Evolutionary conservation across 345 rosid genomes (phyloP).

Genomic region (Eucalyptus tenuipes): DNA sequence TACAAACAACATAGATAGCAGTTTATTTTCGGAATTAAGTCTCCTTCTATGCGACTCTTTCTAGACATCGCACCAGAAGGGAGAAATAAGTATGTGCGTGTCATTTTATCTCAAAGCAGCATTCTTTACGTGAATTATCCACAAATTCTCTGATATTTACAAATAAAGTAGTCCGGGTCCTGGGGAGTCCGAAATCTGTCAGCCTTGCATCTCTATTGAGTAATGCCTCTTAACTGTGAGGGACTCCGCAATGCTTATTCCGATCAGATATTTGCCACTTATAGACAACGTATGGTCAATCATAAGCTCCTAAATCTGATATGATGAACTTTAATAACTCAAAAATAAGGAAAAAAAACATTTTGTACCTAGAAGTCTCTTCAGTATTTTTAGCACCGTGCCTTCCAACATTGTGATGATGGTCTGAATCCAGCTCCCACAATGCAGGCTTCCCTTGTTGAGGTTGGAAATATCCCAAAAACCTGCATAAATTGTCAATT

Average conservation of each 20-base stretch:
- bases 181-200: neutral
- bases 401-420: constrained; percentile 51
- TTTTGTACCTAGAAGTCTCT: constrained; percentile 40
- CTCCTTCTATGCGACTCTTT: neutral
- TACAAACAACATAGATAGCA: constrained; percentile 1
- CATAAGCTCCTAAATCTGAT: neutral
- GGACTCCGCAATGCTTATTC: neutral
- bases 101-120: neutral
- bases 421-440: constrained; percentile 95
- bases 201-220: neutral
- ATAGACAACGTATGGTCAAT: neutral
- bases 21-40: neutral
- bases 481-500: constrained; percentile 26
- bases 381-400: constrained; percentile 17
- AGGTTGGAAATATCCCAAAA: constrained; percentile 96
- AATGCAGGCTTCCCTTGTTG: constrained; percentile 81
- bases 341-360: neutral
- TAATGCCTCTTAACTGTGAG: neutral
- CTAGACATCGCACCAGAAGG: neutral
- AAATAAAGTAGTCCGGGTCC: neutral
- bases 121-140: neutral
- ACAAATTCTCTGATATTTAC: neutral
- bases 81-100: neutral
- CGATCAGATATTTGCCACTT: neutral
- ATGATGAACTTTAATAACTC: neutral